Evolutionary conservation across 768 basidiomycete genomes (phyloP).

Genomic region (Lactifluus volemus): DNA sequence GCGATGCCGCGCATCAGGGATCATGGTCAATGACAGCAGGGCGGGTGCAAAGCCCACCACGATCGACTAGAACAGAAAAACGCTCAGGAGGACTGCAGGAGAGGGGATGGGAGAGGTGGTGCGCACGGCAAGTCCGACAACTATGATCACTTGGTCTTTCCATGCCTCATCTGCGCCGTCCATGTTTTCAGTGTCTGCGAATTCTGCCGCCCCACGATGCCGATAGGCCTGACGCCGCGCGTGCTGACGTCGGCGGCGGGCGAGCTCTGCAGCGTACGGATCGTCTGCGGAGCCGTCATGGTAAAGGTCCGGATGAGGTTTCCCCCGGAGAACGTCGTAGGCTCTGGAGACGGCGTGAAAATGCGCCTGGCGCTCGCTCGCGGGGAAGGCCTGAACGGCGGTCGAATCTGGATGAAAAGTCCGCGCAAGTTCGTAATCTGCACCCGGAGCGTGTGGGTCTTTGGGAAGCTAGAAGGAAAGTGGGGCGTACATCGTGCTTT

Average conservation of each 20-base stretch:
- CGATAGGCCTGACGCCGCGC: conserved; percentile 29
- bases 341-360: conserved; percentile 60
- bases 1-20: conserved; percentile 38
- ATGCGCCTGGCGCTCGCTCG: conserved; percentile 42
- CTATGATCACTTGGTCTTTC: conserved; percentile 43
- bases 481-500: conserved; percentile 54
- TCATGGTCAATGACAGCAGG: conserved; percentile 29
- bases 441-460: not conserved
- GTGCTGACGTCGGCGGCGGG: conserved; percentile 34
- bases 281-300: conserved; percentile 27
- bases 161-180: conserved; percentile 34
- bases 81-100: not conserved
- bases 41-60: conserved; percentile 37
- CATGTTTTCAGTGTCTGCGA: conserved; percentile 12
- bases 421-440: conserved; percentile 70
- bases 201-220: conserved; percentile 16
- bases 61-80: conserved; percentile 30
- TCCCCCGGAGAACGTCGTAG: conserved; percentile 48
- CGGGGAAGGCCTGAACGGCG: conserved; percentile 32
- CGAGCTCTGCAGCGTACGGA: conserved; percentile 43
- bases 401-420: conserved; percentile 63
- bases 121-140: conserved; percentile 42
- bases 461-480: too few relatives aligned
- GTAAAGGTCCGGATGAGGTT: conserved; percentile 14
- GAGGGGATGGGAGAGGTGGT: not conserved